Evolutionary conservation across 179 eudicot species (phyloP), one percentile per base, ranked within the genome.

Genomic region (Silene noctiflora): DNA sequence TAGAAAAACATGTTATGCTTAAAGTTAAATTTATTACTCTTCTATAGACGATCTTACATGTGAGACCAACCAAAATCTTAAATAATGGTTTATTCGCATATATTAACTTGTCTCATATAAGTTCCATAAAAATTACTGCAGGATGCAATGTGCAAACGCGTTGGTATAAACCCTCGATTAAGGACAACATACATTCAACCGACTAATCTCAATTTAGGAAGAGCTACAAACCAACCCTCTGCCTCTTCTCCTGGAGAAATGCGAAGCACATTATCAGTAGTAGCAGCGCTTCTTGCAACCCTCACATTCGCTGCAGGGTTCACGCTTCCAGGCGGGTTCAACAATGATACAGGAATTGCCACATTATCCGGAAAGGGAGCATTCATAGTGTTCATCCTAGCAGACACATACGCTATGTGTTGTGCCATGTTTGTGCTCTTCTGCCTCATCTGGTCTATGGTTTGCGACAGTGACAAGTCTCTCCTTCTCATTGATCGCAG

Each of bases 221-320:
- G 35, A 39, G 10, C 10, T 1, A 31, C 21, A 3, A 19, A 4
- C 6, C 62, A 25, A n/a, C 35, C 20, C 14, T 67, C 71, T 6
- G 11, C 39, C 24, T 67, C 71, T 25, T 5, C 35, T 4, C 19
- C 62, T 0, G 61, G 61, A 51, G 74, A 71, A 48, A 48, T 48
- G 74, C 74, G 74, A 71, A 48, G 61, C 71, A 70, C 70, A 25
- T 55, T 77, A 13, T 71, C 71, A 60, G 80, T 77, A 0, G 75
- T 77, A 21, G 80, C 80, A 46, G 75, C 80, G n/a, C 80, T 77
- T 51, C 42, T 77, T 8, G 75, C 80, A 24, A 70, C 80, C 13
- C 65, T 77, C 1, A 77, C 79, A 13, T 77, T 77, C 39, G 74
- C 68, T 12, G 74, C 72, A 22, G 78, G 72, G 27, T 75, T 75